These are phyloP conservation scores for Chaetomium olivaceum DNA, from an alignment of 2,329 filamentous ascomycete species.

Conservation along the genomic window DNA sequence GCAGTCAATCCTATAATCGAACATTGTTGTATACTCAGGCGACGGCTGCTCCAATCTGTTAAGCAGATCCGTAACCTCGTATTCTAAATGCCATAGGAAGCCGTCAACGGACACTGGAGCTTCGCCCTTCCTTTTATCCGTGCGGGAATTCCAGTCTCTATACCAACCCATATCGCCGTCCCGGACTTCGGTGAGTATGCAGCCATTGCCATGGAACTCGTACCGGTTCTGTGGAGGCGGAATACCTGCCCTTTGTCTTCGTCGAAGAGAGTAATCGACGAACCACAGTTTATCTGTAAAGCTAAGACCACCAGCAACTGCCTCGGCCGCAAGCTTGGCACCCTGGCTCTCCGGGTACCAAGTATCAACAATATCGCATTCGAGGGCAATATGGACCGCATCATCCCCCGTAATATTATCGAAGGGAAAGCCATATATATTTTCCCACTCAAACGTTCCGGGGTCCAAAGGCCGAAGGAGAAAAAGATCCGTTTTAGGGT, in stretches of 20 bases:
- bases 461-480: background rate
- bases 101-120: too few relatives aligned
- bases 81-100: too few relatives aligned
- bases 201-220: background rate
- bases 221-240: background rate
- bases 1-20: too few relatives aligned
- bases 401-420: too few relatives aligned
- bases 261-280: background rate
- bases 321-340: background rate
- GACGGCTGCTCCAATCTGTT: too few relatives aligned
- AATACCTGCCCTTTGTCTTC: background rate
- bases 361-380: background rate
- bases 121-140: too few relatives aligned
- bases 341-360: background rate
- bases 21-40: too few relatives aligned
- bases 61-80: too few relatives aligned
- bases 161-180: background rate
- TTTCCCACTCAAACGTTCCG: background rate
- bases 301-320: background rate
- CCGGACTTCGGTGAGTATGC: background rate
- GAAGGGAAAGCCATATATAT: background rate
- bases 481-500: background rate
- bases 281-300: background rate
- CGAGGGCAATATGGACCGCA: background rate
- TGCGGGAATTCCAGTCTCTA: too few relatives aligned